Percentiles rank a stretch among this genome's conserved stretches.
Evolutionary conservation across 768 basidiomycete genomes (phyloP).

Genomic region (Mycena epipterygia): DNA sequence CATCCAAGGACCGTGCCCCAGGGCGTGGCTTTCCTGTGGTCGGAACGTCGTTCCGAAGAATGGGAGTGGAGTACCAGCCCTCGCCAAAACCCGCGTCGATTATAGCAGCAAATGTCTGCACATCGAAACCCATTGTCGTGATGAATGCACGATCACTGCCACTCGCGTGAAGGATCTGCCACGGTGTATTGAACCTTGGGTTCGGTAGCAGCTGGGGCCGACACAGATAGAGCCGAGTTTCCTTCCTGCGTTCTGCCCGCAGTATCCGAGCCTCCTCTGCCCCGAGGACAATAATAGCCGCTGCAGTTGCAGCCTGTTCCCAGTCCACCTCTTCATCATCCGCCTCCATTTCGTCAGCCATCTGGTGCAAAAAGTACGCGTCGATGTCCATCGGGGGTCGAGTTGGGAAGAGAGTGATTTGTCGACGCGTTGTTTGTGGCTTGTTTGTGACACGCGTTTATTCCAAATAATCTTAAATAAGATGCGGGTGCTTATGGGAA

Average conservation of each 20-base stretch:
- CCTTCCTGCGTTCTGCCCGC: conserved; percentile 20
- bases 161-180: conserved; percentile 49
- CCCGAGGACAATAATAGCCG: conserved; percentile 4
- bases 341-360: no score
- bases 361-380: no score
- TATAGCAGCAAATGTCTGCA: conserved; percentile 51
- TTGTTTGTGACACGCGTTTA: background rate
- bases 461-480: background rate
- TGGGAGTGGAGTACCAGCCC: conserved; percentile 42
- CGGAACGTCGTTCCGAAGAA: conserved; percentile 47
- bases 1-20: conserved; percentile 50
- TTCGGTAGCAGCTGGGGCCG: conserved; percentile 53
- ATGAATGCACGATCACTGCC: conserved; percentile 56
- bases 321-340: no score
- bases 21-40: conserved; percentile 41
- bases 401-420: no score
- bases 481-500: no score
- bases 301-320: no score
- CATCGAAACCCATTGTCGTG: conserved; percentile 60
- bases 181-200: conserved; percentile 50
- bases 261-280: conserved; percentile 1
- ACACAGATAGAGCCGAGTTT: no score
- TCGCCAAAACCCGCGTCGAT: conserved; percentile 49
- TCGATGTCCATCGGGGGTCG: no score
- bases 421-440: no score